Evolutionary conservation across 2,329 filamentous ascomycete species (phyloP).

Genomic region (Neonectria hederae): DNA sequence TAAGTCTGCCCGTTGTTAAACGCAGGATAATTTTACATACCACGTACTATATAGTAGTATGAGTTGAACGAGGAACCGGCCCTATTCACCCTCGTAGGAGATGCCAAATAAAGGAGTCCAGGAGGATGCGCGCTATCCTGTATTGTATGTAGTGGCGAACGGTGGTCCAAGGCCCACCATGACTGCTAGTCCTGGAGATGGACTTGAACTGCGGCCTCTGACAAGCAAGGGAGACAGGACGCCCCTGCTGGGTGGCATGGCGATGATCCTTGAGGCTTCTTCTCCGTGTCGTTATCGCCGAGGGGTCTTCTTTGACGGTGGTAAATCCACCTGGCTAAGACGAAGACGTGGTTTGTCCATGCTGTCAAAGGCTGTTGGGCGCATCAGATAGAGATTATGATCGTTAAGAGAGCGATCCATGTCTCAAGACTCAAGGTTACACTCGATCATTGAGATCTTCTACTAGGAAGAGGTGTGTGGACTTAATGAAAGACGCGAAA

Average conservation of each 20-base stretch:
- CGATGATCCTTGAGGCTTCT: neutral
- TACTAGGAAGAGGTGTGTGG: neutral
- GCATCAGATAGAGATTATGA: neutral
- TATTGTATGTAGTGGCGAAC: slow-evolving; percentile 1
- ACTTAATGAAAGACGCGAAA: neutral
- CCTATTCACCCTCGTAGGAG: neutral
- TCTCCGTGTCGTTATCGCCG: neutral
- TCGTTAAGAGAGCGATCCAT: slow-evolving; percentile 3
- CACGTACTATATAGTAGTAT: neutral
- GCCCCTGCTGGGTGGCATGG: neutral
- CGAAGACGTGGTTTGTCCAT: neutral
- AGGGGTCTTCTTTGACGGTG: neutral
- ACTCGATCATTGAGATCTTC: neutral
- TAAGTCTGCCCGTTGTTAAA: neutral
- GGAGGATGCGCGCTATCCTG: neutral
- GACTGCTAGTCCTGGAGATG: neutral
- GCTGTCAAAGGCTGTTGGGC: neutral
- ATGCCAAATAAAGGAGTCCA: neutral
- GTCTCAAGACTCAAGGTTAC: neutral
- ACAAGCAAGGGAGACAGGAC: neutral
- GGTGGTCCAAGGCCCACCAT: slow-evolving; percentile 1
- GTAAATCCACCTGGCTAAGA: neutral
- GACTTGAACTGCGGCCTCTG: neutral
- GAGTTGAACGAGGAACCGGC: neutral
- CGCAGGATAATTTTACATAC: neutral